Evolutionary conservation across 202 grass and related monocot species (phyloP).

Genomic region (Eragrostis tef): DNA sequence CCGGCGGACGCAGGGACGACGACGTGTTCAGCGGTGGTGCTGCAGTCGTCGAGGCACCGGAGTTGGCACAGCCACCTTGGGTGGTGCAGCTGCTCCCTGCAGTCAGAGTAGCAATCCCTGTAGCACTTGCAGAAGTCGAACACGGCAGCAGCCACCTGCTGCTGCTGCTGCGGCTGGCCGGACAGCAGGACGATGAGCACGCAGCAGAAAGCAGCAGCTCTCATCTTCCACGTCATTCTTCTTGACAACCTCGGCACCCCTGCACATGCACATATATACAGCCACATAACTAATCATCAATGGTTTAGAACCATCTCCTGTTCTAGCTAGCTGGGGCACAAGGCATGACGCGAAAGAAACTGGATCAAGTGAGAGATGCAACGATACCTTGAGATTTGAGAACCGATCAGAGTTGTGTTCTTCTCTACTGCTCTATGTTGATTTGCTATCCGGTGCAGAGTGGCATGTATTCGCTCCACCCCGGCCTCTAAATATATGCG

Average conservation of each 20-base stretch:
- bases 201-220: not conserved
- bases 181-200: constrained; percentile 5
- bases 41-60: not conserved
- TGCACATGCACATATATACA: not conserved
- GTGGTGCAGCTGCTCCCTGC: not conserved
- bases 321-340: not conserved
- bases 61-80: not conserved
- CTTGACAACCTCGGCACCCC: too few species aligned
- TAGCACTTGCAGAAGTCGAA: constrained; percentile 13
- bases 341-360: not conserved
- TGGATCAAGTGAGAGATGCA: not conserved
- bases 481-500: too few species aligned
- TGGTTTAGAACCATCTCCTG: not conserved
- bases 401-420: not conserved
- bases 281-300: not conserved
- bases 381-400: not conserved
- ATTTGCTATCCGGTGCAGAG: not conserved
- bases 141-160: not conserved
- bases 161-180: too few species aligned
- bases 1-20: not conserved
- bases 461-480: too few species aligned
- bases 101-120: not conserved
- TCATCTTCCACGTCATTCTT: not conserved
- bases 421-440: not conserved
- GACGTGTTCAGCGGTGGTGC: too few species aligned